Base-by-base conservation (phyloP, 257 asterid genomes). In the Nicotiana attenuata region DNA sequence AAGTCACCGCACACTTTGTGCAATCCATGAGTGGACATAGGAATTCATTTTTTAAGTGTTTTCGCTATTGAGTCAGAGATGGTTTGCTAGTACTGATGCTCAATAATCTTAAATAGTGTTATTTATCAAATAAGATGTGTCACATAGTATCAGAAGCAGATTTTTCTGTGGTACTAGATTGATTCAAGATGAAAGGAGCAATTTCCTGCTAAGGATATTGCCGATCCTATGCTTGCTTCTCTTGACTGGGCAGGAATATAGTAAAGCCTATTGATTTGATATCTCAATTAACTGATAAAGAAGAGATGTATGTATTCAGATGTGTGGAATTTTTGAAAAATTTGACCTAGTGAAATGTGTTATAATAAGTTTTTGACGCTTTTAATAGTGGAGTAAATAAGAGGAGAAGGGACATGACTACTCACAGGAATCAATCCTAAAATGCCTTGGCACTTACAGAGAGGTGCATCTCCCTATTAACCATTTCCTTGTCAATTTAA, bases 111-210 rank as follows among this genome's bases (percentile, higher is more conserved):
- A 69, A 5, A 5, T 68, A 35, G 77, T 5, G 78, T 22, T 35
- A 71, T 22, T 71, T 20, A 71, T 71, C 13, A 45, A 45, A 45
- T 22, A 13, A 20, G 20, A 41, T 45, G 15, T 15, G 14, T 71
- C 50, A 1, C 8, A 22, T 22, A 7, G 78, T 67, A 67, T 9
- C 76, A 67, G 28, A 67, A 67, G 26, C 53, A 67, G 53, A 45
- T 22, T 71, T 55, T 60, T 11, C 22, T 13, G 20, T 45, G 60
- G 60, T 45, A 20, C 33, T 71, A 22, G 14, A 71, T 41, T 71
- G 78, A 45, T 71, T 71, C 78, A 71, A 45, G 78, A 71, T 71
- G 78, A 71, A 71, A 71, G 78, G 78, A 71, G 78, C 60, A 14
- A 26, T 45, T 71, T 71, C 78, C 24, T 3, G 35, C 63, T 14